phyloP scores from a whole-genome alignment of 2,329 filamentous ascomycete genomes.

The Fusarium sp. region DNA sequence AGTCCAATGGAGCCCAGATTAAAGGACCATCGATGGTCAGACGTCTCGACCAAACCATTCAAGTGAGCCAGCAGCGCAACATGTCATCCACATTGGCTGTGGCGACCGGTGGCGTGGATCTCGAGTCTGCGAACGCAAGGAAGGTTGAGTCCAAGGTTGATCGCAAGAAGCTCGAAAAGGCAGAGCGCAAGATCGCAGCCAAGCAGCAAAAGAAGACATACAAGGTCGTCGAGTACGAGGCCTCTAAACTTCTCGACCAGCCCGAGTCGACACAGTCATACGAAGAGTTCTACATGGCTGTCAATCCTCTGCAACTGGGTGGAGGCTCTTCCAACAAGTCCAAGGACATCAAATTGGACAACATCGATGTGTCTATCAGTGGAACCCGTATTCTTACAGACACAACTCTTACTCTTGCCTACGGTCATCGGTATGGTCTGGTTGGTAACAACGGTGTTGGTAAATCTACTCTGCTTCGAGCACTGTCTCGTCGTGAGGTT shows the following conservation, averaged over 20 bases:
- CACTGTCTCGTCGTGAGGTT: constrained; percentile 91
- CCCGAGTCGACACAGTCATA: constrained; percentile 89
- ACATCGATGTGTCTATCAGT: constrained; percentile 92
- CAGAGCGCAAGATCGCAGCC: constrained; percentile 94
- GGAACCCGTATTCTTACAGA: constrained; percentile 91
- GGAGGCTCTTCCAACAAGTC: constrained; percentile 82
- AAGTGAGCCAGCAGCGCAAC: constrained; percentile 93
- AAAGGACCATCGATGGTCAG: constrained; percentile 82
- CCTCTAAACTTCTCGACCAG: constrained; percentile 87
- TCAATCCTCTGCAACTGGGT: constrained; percentile 94
- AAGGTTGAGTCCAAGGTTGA: constrained; percentile 99
- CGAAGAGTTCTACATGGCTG: constrained; percentile 99
- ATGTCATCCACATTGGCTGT: constrained; percentile 96
- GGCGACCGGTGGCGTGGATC: constrained; percentile 84
- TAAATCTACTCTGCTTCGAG: constrained; percentile 94
- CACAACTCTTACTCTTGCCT: constrained; percentile 89
- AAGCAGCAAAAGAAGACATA: constrained; percentile 99
- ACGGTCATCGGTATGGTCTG: constrained; percentile 93
- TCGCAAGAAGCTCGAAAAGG: constrained; percentile 98
- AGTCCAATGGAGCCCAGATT: constrained; percentile 77
- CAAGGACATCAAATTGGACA: constrained; percentile 98
- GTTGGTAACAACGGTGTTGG: constrained; percentile 99
- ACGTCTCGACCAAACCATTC: constrained; percentile 92
- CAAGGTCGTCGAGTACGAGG: constrained; percentile 98
- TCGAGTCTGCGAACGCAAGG: constrained; percentile 91